These are phyloP conservation scores for Metschnikowia borealis DNA, from an alignment of 805 yeast species.

Conservation along the genomic window DNA sequence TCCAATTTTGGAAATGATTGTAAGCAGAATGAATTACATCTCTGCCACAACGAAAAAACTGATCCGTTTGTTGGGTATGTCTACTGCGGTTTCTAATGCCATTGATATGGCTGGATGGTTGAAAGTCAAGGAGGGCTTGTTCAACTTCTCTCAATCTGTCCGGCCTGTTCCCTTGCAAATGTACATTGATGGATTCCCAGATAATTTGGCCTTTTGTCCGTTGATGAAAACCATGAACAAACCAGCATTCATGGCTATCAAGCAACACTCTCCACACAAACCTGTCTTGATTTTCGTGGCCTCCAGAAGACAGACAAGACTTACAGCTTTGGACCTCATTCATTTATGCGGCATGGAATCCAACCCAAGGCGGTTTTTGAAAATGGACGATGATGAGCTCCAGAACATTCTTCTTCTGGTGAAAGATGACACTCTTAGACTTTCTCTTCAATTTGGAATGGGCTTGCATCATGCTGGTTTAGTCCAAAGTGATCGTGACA, in stretches of 20 bases:
- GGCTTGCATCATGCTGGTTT: slow-evolving; percentile 82
- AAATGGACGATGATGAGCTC: slow-evolving; percentile 62
- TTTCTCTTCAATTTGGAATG: slow-evolving; percentile 68
- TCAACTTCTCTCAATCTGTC: slow-evolving; percentile 77
- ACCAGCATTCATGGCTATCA: slow-evolving; percentile 89
- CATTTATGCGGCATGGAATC: slow-evolving; percentile 77
- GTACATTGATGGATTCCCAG: slow-evolving; percentile 86
- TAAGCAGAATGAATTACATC: slow-evolving; percentile 77
- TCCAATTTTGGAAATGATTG: slow-evolving; percentile 83
- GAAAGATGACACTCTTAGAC: slow-evolving; percentile 75
- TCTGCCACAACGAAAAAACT: slow-evolving; percentile 57
- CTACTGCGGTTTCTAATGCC: slow-evolving; percentile 84
- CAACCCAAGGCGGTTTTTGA: slow-evolving; percentile 66
- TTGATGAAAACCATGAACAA: slow-evolving; percentile 84
- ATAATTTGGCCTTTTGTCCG: slow-evolving; percentile 74
- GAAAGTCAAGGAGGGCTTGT: slow-evolving; percentile 67
- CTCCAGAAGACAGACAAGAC: slow-evolving; percentile 75
- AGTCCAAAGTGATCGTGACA: slow-evolving; percentile 66
- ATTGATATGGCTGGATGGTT: slow-evolving; percentile 85
- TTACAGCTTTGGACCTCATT: slow-evolving; percentile 74
- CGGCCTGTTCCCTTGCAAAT: slow-evolving; percentile 83
- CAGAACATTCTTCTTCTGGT: slow-evolving; percentile 49
- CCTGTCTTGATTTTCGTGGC: slow-evolving; percentile 86
- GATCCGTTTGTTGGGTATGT: slow-evolving; percentile 68
- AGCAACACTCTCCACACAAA: slow-evolving; percentile 81